phyloP scores from a whole-genome alignment of 306 rosid species.

The Malus asiatica region DNA sequence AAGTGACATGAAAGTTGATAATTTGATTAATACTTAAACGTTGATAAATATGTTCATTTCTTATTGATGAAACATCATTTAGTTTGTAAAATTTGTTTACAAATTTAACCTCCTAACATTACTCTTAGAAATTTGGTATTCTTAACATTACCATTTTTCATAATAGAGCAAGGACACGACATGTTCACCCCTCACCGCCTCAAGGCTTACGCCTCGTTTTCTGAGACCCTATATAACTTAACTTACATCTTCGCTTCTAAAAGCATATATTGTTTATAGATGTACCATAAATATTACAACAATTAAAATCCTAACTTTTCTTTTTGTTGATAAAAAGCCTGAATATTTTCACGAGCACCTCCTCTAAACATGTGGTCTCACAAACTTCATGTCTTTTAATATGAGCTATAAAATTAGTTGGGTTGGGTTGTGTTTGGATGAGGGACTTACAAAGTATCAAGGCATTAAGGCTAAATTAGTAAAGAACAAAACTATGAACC shows the following conservation, averaged over 20 bases:
- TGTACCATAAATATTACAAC: neutral
- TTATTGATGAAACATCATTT: no score
- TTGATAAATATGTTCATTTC: no score
- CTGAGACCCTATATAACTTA: neutral
- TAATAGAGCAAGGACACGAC: no score
- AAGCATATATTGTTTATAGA: neutral
- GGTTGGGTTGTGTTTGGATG: neutral
- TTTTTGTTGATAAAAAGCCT: neutral
- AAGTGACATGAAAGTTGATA: no score
- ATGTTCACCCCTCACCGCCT: neutral
- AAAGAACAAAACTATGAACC: neutral
- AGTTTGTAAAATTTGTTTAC: no score
- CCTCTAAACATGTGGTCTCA: neutral
- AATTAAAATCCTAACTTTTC: neutral
- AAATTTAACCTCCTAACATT: no score
- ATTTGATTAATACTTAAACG: no score
- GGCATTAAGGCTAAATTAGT: neutral
- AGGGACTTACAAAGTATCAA: neutral
- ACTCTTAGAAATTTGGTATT: no score
- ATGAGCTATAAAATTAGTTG: neutral
- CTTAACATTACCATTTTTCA: fast-evolving
- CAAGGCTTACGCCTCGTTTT: neutral
- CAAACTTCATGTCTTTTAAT: neutral
- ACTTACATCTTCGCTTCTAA: neutral
- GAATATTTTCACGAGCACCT: neutral